Base-by-base conservation (phyloP, 352 stramenopile species). In the Stephanocyclus meneghinianus region DNA sequence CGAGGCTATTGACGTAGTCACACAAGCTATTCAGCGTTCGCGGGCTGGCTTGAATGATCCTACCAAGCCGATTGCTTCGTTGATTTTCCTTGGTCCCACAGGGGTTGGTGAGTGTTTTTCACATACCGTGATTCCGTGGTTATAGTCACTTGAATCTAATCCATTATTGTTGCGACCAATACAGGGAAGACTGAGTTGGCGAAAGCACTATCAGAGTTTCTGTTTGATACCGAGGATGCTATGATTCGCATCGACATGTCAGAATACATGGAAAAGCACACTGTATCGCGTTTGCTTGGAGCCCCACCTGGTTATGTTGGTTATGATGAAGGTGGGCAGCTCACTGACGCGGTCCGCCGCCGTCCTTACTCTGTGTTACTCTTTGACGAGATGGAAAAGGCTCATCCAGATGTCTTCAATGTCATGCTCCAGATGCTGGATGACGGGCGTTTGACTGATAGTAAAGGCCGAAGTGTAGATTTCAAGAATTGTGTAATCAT, bases 401-500 rank as follows among this genome's bases (percentile, higher is more conserved):
- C 75, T 2, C 75, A 83, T 59, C 98, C 73, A 95, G 96, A 98
- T 76, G 96, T 99, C 29, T 98, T 96, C 81, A 98, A 98, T 81
- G 91, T 98, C 44, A 89, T 99, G 81, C 86, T 99, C 2, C 96
- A 99, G 82, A 74, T 96, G 26, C 72, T 97, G 0, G 94, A 97
- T 74, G 93, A 97, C 78, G 94, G 96, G 13, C 91, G 94, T 9
- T 71, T 99, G 18, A 99, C 96, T 0, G 96, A 98, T 81, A 65
- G 35, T n/a, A 73, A 79, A 57, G 96, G 96, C 11, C 95, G 94
- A 35, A 89, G 95, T 5, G 95, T 99, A 2, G 97, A 98, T 72
- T 99, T 99, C 83, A 93, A 96, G 48, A 98, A 99, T 84, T 98
- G 95, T 0, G 95, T 99, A 13, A 93, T 98, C 74, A 98, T 99